Base-by-base conservation (phyloP, 306 rosid genomes). In the Cucurbita ficifolia region DNA sequence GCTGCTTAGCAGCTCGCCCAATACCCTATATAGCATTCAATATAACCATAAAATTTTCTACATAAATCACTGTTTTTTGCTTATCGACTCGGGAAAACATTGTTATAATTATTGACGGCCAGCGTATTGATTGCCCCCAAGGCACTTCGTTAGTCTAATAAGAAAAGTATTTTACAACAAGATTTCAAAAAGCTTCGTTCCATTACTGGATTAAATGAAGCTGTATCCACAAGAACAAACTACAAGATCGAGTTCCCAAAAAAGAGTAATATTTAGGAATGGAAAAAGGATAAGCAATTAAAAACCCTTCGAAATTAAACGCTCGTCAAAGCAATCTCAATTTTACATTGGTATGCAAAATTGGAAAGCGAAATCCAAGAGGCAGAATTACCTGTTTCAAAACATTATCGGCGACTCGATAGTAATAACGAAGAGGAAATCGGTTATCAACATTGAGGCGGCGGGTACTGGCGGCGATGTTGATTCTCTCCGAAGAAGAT, bases 361-460 rank as follows among this genome's bases (percentile, higher is more conserved):
- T n/a, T 21, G 72, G 14, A 76, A 72, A 73, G 53, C 36, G 12
- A 74, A 58, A 79, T 14, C 67, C 74, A 56, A 49, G 38, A 62
- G 19, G 35, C 5, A n/a, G 62, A 10, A 56, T 55, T 18, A 93
- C 98, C 98, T 93, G 98, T 77, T 82, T 86, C 84, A 90, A 90
- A 67, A 93, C 76, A 77, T 86, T 93, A 75, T 93, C 92, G 4
- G 98, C 96, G 81, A 93, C 89, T 79, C 98, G 89, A 29, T 74
- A 77, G 79, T 93, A 93, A 65, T 84, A 87, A 5, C 94, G 90
- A 22, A 93, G 90, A 10, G 96, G 70, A 79, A 93, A 88, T 72
- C 96, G 85, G 63, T 93, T 83, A 45, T 93, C 97, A 50, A 93
- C 96, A 29, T 80, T 89, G 50, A 88, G 81, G 54, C 76, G 83